These are phyloP conservation scores for Aureoboletus auriporus DNA, from an alignment of 768 basidiomycete genomes.

Conservation along the genomic window DNA sequence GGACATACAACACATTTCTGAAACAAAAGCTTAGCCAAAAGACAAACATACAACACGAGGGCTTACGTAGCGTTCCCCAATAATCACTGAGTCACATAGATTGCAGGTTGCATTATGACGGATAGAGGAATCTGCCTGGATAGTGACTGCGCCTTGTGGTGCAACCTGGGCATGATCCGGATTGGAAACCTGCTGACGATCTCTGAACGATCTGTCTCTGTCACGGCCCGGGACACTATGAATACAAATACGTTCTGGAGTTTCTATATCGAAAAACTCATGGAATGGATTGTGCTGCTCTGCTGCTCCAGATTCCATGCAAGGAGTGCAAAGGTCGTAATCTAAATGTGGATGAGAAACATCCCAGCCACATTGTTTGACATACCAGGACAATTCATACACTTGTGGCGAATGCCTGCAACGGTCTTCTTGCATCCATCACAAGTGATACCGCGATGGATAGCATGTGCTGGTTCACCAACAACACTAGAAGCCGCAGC, in stretches of 20 bases:
- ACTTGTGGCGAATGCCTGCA: conserved; percentile 72
- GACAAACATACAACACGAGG: neutral
- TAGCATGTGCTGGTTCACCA: conserved; percentile 1
- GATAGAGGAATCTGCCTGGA: conserved; percentile 20
- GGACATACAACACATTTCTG: conserved; percentile 81
- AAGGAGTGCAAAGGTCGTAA: conserved; percentile 66
- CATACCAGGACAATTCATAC: conserved; percentile 69
- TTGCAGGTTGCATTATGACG: conserved; percentile 70
- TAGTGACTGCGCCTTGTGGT: neutral
- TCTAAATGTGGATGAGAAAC: conserved; percentile 36
- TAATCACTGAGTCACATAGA: conserved; percentile 68
- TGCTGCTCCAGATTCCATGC: conserved; percentile 46
- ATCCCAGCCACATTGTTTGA: neutral
- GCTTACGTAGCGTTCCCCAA: conserved; percentile 70
- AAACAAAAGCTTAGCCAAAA: neutral
- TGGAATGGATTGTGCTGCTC: conserved; percentile 60
- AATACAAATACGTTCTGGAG: conserved; percentile 61
- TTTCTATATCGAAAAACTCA: conserved; percentile 65
- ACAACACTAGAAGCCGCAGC: neutral
- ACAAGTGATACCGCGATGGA: conserved; percentile 61
- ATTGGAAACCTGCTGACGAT: neutral
- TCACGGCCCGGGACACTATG: conserved; percentile 46
- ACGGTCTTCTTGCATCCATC: conserved; percentile 58
- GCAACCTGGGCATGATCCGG: neutral
- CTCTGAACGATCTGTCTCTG: conserved; percentile 30